Base-by-base conservation (phyloP, 2,329 filamentous ascomycete genomes). In the Exophiala mesophila region DNA sequence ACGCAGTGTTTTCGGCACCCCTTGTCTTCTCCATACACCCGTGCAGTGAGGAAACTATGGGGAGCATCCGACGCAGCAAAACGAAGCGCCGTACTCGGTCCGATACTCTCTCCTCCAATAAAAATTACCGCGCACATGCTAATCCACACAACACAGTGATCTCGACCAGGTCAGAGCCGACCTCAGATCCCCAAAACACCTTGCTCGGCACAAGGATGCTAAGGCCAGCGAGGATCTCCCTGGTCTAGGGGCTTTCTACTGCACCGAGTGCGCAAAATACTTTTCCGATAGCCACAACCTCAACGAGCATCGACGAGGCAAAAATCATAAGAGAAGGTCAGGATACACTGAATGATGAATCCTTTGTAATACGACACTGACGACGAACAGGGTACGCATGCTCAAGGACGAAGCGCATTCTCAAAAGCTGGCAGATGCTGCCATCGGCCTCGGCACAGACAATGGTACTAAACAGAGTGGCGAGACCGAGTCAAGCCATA, bases 211-310 rank as follows among this genome's bases (percentile, higher is more conserved):
- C 72, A 85, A 88, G 61, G 76, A 80, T 36, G 78, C 81, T 31
- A 94, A 95, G 61, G 79, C 83, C 4, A 69, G 77, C 16, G 90
- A 97, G 61, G 92, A 97, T 58, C 74, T 96, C 24, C 92, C 92
- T 3, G 90, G 82, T 0, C 73, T 96, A 36, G 92, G 92, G 18
- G 75, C 80, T 56, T 82, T 82, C 63, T 97, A 96, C 66, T 98
- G 92, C 65, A 73, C 84, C 12, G 85, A 95, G 66, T 98, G 92
- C 65, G 84, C 92, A 50, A 97, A 94, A 70, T 97, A 87, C 83
- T 97, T 94, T 63, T 90, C 97, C 64, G 84, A 81, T 36, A 85
- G 92, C 54, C 65, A 76, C 56, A 94, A 86, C 56, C 70, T 94
- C 44, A 72, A 75, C 24, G 73, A 78, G 19, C 92, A 98, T 67